Evolutionary conservation across 495 filamentous ascomycete species (phyloP), one percentile per base, ranked within the genome.

Genomic region (Amphirosellinia nigrospora): DNA sequence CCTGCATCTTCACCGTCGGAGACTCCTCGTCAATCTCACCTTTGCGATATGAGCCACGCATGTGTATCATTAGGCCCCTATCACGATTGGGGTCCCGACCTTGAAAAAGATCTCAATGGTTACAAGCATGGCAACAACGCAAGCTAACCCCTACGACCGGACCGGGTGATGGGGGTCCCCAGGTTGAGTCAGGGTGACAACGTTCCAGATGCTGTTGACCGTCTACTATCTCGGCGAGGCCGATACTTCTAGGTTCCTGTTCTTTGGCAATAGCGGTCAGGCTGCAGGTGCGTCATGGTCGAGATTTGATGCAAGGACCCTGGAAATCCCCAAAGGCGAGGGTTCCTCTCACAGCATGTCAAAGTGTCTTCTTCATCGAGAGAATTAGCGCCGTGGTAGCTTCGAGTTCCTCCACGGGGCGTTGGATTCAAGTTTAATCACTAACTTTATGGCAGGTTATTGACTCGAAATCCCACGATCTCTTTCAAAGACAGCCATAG

Each of bases 81-180:
- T 4, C 4, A n/a, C 9, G n/a, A 36, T 21, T 58, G 19, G 19
- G 26, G 26, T 53, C 16, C 2, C 21, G 28, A 6, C 38, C 32
- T 36, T 8, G 19, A 36, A 7, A 32, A n/a, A 58, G 55, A 36
- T 36, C 28, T 34, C 3, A n/a, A 58, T 21, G 32, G 55, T 10
- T 28, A 21, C 32, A 58, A 36, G 2, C 55, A 58, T 10, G 9
- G 55, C 11, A 36, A 32, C n/a, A 58, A 36, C 23, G 55, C 30
- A 26, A 58, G 55, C 55, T 15, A 19, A 58, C 55, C 55, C 55
- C 32, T 56, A 58, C 55, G 30, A 58, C 55, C 55, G 30, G 55
- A 21, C 30, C 19, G 55, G 55, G 55, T 58, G 32, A 58, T 8
- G 32, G 55, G 55, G 55, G 38, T 58, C 50, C 13, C 4, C 26